Evolutionary conservation across 352 stramenopile genomes (phyloP).

Genomic region (Globisporangium solare): DNA sequence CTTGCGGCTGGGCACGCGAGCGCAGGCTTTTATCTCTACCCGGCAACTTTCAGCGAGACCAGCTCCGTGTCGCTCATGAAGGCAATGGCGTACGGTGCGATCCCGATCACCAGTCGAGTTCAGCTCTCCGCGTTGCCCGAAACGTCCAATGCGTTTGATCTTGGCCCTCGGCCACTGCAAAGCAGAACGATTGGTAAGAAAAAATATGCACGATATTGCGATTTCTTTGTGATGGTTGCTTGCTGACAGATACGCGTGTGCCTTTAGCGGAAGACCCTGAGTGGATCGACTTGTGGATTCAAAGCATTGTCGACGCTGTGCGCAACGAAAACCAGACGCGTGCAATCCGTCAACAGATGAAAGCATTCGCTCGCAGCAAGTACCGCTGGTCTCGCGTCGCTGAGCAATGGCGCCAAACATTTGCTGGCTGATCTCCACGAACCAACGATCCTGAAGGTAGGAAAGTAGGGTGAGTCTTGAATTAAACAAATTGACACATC

Average conservation of each 20-base stretch:
- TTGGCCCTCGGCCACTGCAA: constrained; percentile 38
- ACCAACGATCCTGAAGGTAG: background rate
- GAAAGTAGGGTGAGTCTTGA: too few relatives aligned
- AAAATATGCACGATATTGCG: too few relatives aligned
- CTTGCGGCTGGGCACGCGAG: constrained; percentile 61
- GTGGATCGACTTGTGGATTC: constrained; percentile 54
- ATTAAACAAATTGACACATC: too few relatives aligned
- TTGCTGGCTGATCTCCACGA: constrained; percentile 3
- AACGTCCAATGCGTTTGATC: constrained; percentile 61
- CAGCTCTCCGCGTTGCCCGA: constrained; percentile 57
- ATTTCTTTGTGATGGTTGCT: too few relatives aligned
- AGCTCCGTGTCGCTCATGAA: constrained; percentile 93
- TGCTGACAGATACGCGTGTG: background rate
- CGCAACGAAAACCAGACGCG: constrained; percentile 19
- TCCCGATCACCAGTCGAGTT: constrained; percentile 87
- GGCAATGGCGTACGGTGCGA: constrained; percentile 83
- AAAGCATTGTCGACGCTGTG: constrained; percentile 39
- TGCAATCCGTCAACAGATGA: constrained; percentile 44
- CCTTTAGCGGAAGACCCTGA: constrained; percentile 3
- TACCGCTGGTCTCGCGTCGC: constrained; percentile 59
- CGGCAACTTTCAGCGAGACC: constrained; percentile 86
- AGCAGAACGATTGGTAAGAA: too few relatives aligned
- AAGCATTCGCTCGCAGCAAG: constrained; percentile 41
- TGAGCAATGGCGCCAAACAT: constrained; percentile 44
- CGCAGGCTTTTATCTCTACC: constrained; percentile 89